Evolutionary conservation across 2,329 filamentous ascomycete genomes (phyloP), one percentile per base, ranked within the genome.

Genomic region (Diaporthe longicolla): DNA sequence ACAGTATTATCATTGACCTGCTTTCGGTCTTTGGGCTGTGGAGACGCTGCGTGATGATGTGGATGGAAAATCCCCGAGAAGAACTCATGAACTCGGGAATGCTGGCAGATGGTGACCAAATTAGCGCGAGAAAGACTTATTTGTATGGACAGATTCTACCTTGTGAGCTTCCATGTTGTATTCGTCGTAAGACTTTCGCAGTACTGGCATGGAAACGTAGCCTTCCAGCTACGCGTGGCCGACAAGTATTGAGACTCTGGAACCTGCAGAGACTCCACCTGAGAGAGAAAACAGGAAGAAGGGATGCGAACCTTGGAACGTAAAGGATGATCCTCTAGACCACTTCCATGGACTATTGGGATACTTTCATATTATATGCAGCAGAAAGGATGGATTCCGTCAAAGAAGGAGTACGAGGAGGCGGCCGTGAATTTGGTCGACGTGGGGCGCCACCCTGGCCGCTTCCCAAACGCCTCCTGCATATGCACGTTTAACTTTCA

Each of bases 361-460:
- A 21, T 10, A 0, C 8, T 48, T 48, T 3, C 45, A 48, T n/a
- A 19, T 21, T 48, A 48, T n/a, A 11, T 48, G 19, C 19, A n/a
- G 19, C 10, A 2, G 19, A 48, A 48, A 21, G 45, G 45, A 21
- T 48, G 45, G 19, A 48, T 10, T 48, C 45, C 45, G n/a, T 48
- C 45, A 6, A 9, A 48, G 19, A 48, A 4, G 7, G 45, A 48
- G 19, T 65, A n/a, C 37, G 37, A 40, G 35, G 9, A 6, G 48
- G 43, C 26, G 21, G 40, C 24, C 26, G 43, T 65, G 43, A 65
- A 48, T 10, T 15, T 65, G 40, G 40, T 29, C 32, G 40, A 32
- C 43, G 59, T 65, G 43, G 59, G 59, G 59, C 59, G n/a, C 4
- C 59, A 65, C 59, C 59, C 59, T 15, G 40, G 59, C 29, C 59